Conservation (phyloP, 2,329 filamentous ascomycete species). For the Helminthosporium solani region DNA sequence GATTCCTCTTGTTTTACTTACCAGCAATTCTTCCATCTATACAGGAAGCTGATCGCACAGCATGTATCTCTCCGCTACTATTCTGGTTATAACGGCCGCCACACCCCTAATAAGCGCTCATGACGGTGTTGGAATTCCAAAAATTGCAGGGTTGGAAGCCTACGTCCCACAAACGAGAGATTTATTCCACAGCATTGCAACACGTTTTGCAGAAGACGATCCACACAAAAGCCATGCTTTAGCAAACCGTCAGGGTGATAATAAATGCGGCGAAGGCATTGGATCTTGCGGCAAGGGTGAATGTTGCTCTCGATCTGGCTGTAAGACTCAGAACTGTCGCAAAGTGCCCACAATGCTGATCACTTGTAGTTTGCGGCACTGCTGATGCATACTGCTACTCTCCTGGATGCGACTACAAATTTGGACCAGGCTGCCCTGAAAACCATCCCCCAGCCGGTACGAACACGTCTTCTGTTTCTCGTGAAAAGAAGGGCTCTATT, state of each 20-base stretch:
- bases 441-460: conserved; percentile 56
- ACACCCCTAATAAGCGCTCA: conserved; percentile 34
- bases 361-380: conserved; percentile 34
- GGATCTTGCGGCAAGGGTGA: conserved; percentile 34
- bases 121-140: conserved; percentile 29
- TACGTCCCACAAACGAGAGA: conserved; percentile 36
- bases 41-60: too few species aligned
- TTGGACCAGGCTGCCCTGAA: conserved; percentile 62
- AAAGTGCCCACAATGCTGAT: background rate
- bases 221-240: conserved; percentile 15
- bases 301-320: conserved; percentile 38
- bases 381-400: conserved; percentile 59
- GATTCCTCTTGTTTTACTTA: too few species aligned
- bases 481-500: conserved; percentile 56
- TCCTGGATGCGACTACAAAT: conserved; percentile 62
- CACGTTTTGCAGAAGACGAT: conserved; percentile 22
- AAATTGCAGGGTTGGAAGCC: conserved; percentile 36
- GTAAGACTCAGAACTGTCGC: conserved; percentile 11
- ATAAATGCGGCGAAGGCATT: conserved; percentile 32
- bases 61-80: conserved; percentile 37
- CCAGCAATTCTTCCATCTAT: too few species aligned
- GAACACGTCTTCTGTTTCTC: conserved; percentile 55
- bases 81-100: conserved; percentile 31
- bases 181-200: conserved; percentile 29
- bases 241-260: conserved; percentile 26